Base-by-base conservation (phyloP, 306 rosid genomes). In the Hippophae gyantsensis region DNA sequence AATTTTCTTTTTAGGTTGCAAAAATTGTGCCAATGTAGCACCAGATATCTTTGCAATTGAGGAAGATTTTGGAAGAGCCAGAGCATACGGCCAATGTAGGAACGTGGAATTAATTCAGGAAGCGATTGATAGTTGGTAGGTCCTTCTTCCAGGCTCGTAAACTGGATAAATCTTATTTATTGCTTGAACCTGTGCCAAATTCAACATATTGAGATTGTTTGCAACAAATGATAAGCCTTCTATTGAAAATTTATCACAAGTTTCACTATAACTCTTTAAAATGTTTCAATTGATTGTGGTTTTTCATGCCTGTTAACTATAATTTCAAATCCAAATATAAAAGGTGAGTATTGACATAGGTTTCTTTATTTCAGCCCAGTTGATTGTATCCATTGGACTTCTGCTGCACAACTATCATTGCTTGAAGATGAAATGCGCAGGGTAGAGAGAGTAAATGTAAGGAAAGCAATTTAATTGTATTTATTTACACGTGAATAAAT, bases 351-450 rank as follows among this genome's bases (percentile, higher is more conserved):
- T 48, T 67, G 42, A 58, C 55, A 61, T 27, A 43, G 54, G 59
- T 25, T 69, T 62, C 18, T 67, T 63, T 47, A 13, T 76, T 70
- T 64, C 87, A 92, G 99, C 79, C 99, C 99, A 60, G 96, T 92
- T 58, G 96, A 92, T 58, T 92, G 99, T 84, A 92, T 92, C 76
- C 96, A 92, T 64, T 92, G 99, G 99, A 88, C 96, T 75, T 88
- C 99, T 64, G 95, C 99, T 55, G 86, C 96, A 32, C 95, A 92
- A 56, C 65, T 92, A 58, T 92, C 96, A 14, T 75, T 92, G 81
- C 95, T 92, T 8, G 99, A 92, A 75, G 96, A 92, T 26, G 99
- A 92, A 74, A 88, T 92, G 96, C 93, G 96, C 46, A 78, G 95
- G 13, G 86, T 88, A 7, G 99, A 92, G 85, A 82, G 96, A 88